phyloP scores from a whole-genome alignment of 2,329 filamentous ascomycete genomes.

The Diplodia intermedia region DNA sequence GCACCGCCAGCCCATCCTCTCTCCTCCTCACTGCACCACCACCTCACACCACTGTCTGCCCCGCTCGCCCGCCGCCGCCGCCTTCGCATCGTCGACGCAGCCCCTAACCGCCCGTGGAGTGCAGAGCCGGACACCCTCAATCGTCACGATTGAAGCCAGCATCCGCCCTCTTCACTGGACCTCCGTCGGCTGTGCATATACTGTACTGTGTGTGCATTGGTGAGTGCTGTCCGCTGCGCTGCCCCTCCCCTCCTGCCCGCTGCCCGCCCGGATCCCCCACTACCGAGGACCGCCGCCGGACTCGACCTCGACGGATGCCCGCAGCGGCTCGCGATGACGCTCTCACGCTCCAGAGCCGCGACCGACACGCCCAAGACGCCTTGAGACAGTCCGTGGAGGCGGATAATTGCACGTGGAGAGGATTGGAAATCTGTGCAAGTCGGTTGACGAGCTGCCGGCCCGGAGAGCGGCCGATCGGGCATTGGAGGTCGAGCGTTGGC shows the following conservation, averaged over 20 bases:
- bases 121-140: conserved; percentile 31
- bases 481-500: conserved; percentile 15
- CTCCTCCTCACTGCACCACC: conserved; percentile 20
- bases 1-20: conserved; percentile 6
- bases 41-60: conserved; percentile 17
- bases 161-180: conserved; percentile 29
- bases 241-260: neutral
- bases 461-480: conserved; percentile 24
- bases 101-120: conserved; percentile 8
- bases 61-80: neutral
- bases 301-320: conserved; percentile 1
- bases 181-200: conserved; percentile 30
- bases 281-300: conserved; percentile 9
- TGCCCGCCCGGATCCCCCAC: conserved; percentile 26
- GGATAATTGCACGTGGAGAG: conserved; percentile 18
- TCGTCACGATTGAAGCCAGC: conserved; percentile 28
- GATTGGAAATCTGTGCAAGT: conserved; percentile 14
- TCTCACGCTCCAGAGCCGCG: neutral
- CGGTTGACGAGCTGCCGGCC: neutral
- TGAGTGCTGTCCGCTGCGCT: conserved; percentile 21
- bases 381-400: conserved; percentile 6
- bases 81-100: conserved; percentile 4
- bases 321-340: neutral
- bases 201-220: conserved; percentile 31
- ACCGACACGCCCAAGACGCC: neutral